Conservation (phyloP, 2,329 filamentous ascomycete species). For the Fusarium domesticum region DNA sequence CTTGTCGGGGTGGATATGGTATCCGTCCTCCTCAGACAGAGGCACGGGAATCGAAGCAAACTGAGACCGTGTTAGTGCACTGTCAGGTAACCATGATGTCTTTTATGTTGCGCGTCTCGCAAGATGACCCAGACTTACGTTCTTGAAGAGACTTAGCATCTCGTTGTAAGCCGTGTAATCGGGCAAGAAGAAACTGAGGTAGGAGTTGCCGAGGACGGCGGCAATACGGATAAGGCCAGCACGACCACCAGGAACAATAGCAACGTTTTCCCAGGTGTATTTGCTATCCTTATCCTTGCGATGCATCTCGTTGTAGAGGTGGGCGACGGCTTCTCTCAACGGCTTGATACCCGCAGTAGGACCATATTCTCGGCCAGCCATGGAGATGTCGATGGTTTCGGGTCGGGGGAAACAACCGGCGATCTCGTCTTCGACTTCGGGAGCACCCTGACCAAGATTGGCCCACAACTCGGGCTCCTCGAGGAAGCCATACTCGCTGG, state of each 20-base stretch:
- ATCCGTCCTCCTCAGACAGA: slow-evolving; percentile 78
- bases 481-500: slow-evolving; percentile 81
- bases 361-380: slow-evolving; percentile 82
- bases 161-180: slow-evolving; percentile 98
- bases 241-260: slow-evolving; percentile 89
- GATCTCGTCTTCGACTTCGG: slow-evolving; percentile 92
- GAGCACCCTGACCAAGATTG: slow-evolving; percentile 90
- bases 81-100: too few species aligned
- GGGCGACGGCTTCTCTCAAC: slow-evolving; percentile 82
- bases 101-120: too few species aligned
- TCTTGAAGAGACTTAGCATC: slow-evolving; percentile 93
- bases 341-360: slow-evolving; percentile 93
- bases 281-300: slow-evolving; percentile 81
- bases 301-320: slow-evolving; percentile 90
- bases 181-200: slow-evolving; percentile 89
- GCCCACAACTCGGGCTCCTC: slow-evolving; percentile 84
- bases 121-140: slow-evolving; percentile 48
- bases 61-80: slow-evolving; percentile 41
- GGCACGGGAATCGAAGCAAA: slow-evolving; percentile 86
- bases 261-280: slow-evolving; percentile 97
- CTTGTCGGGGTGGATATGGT: slow-evolving; percentile 90
- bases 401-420: slow-evolving; percentile 84
- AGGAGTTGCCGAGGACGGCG: slow-evolving; percentile 87
- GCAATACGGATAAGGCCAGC: slow-evolving; percentile 93
- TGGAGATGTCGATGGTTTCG: slow-evolving; percentile 70